phyloP scores from a whole-genome alignment of 495 filamentous ascomycete genomes.

The Aspergillus carlsbadensis region DNA sequence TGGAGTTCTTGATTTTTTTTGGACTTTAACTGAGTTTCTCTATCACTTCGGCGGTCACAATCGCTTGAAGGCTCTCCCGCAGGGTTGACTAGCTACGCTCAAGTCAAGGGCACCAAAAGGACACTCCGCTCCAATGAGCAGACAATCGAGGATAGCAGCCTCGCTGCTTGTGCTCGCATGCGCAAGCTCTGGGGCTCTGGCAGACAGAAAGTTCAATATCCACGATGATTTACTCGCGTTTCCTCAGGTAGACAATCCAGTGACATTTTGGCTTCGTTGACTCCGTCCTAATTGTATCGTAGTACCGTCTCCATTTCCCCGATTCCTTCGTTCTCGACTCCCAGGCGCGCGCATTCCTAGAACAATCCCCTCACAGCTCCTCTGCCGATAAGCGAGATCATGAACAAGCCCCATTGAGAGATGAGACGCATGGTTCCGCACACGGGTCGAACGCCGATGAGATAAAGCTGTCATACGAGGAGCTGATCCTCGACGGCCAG shows the following conservation, averaged over 20 bases:
- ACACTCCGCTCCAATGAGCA: constrained; percentile 24
- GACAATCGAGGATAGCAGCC: constrained; percentile 21
- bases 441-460: not conserved
- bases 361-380: constrained; percentile 24
- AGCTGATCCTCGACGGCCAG: constrained; percentile 65
- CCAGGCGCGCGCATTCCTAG: constrained; percentile 62
- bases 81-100: not conserved
- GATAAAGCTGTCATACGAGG: constrained; percentile 35
- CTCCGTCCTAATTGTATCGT: constrained; percentile 10
- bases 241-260: constrained; percentile 67
- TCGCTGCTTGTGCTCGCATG: constrained; percentile 34
- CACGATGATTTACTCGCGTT: constrained; percentile 90
- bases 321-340: constrained; percentile 70
- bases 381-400: constrained; percentile 10
- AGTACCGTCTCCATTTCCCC: constrained; percentile 83
- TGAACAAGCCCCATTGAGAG: constrained; percentile 28
- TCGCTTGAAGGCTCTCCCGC: not conserved
- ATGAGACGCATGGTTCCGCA: constrained; percentile 12
- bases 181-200: constrained; percentile 44
- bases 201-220: constrained; percentile 68
- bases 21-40: not conserved
- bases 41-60: not conserved
- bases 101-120: not conserved
- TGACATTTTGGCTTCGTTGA: not conserved
- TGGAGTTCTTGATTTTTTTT: not conserved